Conservation (phyloP, 805 yeast genomes). For the Yueomyces sinensis region DNA sequence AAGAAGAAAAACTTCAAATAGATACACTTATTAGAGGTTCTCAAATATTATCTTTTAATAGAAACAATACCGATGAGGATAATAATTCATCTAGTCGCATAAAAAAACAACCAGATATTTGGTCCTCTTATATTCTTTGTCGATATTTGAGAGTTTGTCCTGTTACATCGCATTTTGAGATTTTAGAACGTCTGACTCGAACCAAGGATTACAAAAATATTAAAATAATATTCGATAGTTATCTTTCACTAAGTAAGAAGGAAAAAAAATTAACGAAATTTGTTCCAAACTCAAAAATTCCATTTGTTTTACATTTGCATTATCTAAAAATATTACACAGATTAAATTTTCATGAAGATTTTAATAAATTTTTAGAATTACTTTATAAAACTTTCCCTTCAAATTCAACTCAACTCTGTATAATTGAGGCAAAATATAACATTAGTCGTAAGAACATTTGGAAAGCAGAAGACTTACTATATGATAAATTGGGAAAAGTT, state of each 20-base stretch:
- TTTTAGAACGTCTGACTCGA: conserved; percentile 4
- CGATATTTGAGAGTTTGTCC: conserved; percentile 15
- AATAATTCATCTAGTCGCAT: no score
- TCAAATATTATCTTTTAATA: neutral
- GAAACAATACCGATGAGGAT: neutral
- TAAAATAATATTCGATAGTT: conserved; percentile 5
- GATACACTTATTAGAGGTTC: neutral
- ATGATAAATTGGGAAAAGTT: conserved; percentile 27
- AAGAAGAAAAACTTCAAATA: neutral
- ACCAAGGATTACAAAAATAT: conserved; percentile 11
- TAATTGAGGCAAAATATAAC: conserved; percentile 36
- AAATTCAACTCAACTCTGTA: conserved; percentile 29
- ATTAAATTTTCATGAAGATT: conserved; percentile 7
- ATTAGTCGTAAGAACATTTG: conserved; percentile 22
- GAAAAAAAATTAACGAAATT: neutral
- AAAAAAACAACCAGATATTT: conserved; percentile 4
- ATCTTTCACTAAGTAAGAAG: conserved; percentile 2
- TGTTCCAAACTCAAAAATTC: conserved; percentile 2
- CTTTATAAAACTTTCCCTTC: conserved; percentile 33
- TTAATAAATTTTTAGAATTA: conserved; percentile 16
- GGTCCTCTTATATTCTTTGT: conserved; percentile 13
- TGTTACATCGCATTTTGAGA: conserved; percentile 3
- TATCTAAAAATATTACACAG: conserved; percentile 7
- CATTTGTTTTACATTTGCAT: conserved; percentile 6
- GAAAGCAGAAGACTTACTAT: conserved; percentile 32